phyloP scores from a whole-genome alignment of 2,329 filamentous ascomycete genomes.

The Phoma sp. region DNA sequence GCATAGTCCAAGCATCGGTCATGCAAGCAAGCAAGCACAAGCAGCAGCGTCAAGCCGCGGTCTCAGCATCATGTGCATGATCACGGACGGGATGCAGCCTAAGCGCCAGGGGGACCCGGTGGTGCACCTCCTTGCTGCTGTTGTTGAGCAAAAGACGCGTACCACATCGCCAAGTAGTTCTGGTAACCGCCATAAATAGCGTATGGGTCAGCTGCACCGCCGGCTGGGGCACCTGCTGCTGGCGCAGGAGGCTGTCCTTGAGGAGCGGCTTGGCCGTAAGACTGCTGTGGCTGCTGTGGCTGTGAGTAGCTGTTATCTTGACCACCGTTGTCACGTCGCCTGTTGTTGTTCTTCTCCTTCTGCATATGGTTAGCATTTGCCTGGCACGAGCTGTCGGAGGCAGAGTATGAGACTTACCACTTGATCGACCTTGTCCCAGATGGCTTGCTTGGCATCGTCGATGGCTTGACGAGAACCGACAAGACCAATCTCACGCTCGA shows the following conservation, averaged over 20 bases:
- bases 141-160: slow-evolving; percentile 69
- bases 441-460: slow-evolving; percentile 78
- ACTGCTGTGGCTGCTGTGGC: slow-evolving; percentile 46
- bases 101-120: slow-evolving; percentile 46
- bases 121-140: slow-evolving; percentile 45
- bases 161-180: slow-evolving; percentile 81
- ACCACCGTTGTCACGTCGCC: slow-evolving; percentile 50
- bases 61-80: slow-evolving; percentile 47
- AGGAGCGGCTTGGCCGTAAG: slow-evolving; percentile 45
- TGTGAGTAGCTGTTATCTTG: slow-evolving; percentile 57
- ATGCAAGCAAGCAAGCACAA: slow-evolving; percentile 50
- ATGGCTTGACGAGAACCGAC: slow-evolving; percentile 81
- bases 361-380: slow-evolving; percentile 36
- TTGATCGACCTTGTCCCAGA: slow-evolving; percentile 90
- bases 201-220: slow-evolving; percentile 62
- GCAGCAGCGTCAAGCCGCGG: slow-evolving; percentile 42
- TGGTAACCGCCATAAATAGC: slow-evolving; percentile 84
- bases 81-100: slow-evolving; percentile 41
- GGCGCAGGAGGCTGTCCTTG: slow-evolving; percentile 36
- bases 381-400: background rate
- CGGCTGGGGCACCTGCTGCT: slow-evolving; percentile 53
- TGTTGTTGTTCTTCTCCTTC: slow-evolving; percentile 55
- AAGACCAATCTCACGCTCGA: slow-evolving; percentile 84
- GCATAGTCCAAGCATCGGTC: slow-evolving; percentile 39
- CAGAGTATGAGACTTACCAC: slow-evolving; percentile 65